Conservation (phyloP, 257 asterid species). For the Striga asiatica region DNA sequence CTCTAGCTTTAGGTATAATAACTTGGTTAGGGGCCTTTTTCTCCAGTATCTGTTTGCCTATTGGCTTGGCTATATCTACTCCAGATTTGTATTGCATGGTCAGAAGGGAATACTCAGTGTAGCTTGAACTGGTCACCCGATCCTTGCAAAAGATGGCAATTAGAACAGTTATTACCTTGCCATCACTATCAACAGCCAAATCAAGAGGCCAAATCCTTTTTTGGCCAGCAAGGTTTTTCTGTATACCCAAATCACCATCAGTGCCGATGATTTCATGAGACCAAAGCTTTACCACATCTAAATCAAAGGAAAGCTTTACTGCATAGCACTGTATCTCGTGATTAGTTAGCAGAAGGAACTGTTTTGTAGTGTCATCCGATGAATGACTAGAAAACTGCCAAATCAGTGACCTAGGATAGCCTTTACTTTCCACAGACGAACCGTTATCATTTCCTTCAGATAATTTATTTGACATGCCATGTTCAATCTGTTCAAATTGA, state of each 20-base stretch:
- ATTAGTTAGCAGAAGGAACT: conserved; percentile 68
- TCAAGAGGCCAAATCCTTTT: conserved; percentile 91
- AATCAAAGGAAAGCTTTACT: conserved; percentile 35
- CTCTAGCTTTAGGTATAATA: conserved; percentile 90
- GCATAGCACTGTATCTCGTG: conserved; percentile 64
- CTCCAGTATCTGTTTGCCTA: conserved; percentile 60
- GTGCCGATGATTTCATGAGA: conserved; percentile 70
- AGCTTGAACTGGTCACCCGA: conserved; percentile 77
- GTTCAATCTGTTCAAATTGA: conserved; percentile 31
- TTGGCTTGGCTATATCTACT: conserved; percentile 41
- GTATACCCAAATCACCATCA: conserved; percentile 82
- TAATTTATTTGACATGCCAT: conserved; percentile 18
- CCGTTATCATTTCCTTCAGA: conserved; percentile 38
- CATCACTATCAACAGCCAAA: conserved; percentile 60
- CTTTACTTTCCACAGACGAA: conserved; percentile 54
- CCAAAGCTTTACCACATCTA: conserved; percentile 60
- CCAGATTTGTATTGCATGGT: conserved; percentile 90
- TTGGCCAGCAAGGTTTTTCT: conserved; percentile 85
- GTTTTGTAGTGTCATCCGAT: conserved; percentile 36
- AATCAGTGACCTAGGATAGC: conserved; percentile 75
- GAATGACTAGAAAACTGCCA: conserved; percentile 55
- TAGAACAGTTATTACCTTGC: conserved; percentile 75
- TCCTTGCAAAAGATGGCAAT: conserved; percentile 88
- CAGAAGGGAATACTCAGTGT: conserved; percentile 90
- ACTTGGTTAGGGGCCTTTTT: conserved; percentile 79